Percentiles rank a stretch among this genome's conserved stretches.
phyloP scores from a whole-genome alignment of 2,329 filamentous ascomycete species.

The Leptosphaerulina australis region DNA sequence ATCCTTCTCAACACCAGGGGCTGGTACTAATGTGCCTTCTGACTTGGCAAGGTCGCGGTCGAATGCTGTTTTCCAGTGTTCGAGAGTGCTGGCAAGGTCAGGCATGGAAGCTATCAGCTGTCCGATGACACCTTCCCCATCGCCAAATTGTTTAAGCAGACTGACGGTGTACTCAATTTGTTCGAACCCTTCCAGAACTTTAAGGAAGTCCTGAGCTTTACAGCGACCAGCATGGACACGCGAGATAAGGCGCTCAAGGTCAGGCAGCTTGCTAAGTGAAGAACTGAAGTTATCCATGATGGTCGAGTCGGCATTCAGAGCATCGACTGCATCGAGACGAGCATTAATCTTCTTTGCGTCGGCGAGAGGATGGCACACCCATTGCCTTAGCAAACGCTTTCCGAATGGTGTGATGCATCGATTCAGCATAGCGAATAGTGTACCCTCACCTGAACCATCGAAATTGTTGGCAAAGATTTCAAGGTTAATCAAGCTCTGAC shows the following conservation, averaged over 20 bases:
- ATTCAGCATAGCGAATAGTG: slow-evolving; percentile 88
- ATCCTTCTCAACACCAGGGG: slow-evolving; percentile 85
- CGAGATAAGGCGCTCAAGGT: slow-evolving; percentile 91
- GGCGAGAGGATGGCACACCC: slow-evolving; percentile 94
- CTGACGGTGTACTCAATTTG: slow-evolving; percentile 95
- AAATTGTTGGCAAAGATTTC: slow-evolving; percentile 94
- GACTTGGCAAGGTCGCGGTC: slow-evolving; percentile 80
- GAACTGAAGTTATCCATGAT: slow-evolving; percentile 87
- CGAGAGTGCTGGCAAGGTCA: slow-evolving; percentile 73
- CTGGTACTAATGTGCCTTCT: slow-evolving; percentile 81
- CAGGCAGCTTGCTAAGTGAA: slow-evolving; percentile 88
- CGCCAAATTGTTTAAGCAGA: slow-evolving; percentile 73
- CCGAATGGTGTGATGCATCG: slow-evolving; percentile 96
- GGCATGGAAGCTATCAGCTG: slow-evolving; percentile 86
- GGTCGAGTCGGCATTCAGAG: slow-evolving; percentile 80
- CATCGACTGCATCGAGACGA: slow-evolving; percentile 89
- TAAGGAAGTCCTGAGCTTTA: slow-evolving; percentile 88
- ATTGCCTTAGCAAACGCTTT: slow-evolving; percentile 93
- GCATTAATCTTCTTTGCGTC: slow-evolving; percentile 89
- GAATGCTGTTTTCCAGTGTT: slow-evolving; percentile 91
- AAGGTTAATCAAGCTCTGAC: slow-evolving; percentile 96
- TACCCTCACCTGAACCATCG: slow-evolving; percentile 83
- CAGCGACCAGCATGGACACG: slow-evolving; percentile 92
- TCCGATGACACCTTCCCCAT: slow-evolving; percentile 82
- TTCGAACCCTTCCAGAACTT: slow-evolving; percentile 93